phyloP scores from a whole-genome alignment of 148 eudicot genomes.

The Tetragonia tetragonoides region DNA sequence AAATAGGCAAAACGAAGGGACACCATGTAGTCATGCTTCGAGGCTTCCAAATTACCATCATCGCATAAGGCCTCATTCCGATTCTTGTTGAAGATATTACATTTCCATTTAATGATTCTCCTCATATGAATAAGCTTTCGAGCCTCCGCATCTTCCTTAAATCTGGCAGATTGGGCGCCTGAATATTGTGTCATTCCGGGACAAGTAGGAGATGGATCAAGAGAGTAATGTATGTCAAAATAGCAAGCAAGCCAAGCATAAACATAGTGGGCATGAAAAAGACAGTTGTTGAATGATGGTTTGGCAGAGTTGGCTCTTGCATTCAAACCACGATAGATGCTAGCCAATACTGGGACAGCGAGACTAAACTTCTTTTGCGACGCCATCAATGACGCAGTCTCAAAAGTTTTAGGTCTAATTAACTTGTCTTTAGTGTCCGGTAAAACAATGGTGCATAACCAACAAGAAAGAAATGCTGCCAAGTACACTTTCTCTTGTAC shows the following conservation, averaged over 20 bases:
- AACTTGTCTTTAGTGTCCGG: too few species aligned
- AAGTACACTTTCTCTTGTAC: background rate
- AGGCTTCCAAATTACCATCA: background rate
- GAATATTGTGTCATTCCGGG: background rate
- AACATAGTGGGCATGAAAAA: background rate
- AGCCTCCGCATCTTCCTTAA: background rate
- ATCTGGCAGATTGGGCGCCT: background rate
- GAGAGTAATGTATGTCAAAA: background rate
- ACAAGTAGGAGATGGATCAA: background rate
- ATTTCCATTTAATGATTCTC: background rate
- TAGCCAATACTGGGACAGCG: background rate
- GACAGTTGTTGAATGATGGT: background rate
- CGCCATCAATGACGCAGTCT: background rate
- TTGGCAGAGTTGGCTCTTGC: background rate
- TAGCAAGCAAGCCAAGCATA: background rate
- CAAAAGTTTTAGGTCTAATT: background rate
- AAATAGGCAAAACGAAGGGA: background rate
- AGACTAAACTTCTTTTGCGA: background rate
- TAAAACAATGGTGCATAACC: background rate
- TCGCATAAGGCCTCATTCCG: background rate
- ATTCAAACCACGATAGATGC: background rate
- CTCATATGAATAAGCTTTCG: background rate
- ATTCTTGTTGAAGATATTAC: background rate
- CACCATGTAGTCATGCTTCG: background rate
- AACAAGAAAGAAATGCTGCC: background rate